These are phyloP conservation scores for Acer saccharum DNA, from an alignment of 345 rosid species.

Conservation along the genomic window DNA sequence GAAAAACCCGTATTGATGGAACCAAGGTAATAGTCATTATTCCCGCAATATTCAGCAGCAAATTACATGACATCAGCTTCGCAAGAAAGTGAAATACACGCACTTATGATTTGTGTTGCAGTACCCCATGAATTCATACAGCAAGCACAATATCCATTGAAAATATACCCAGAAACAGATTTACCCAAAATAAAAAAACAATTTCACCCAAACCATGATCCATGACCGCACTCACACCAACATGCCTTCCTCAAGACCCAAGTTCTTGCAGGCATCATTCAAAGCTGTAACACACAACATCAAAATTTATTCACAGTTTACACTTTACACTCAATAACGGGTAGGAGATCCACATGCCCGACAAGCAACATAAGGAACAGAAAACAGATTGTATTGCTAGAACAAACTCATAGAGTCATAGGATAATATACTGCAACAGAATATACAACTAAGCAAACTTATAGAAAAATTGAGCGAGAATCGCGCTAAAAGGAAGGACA, in stretches of 20 bases:
- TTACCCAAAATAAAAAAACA: constrained; percentile 29
- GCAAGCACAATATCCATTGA: constrained; percentile 16
- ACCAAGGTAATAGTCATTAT: constrained; percentile 17
- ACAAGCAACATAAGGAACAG: constrained; percentile 24
- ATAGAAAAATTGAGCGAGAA: not conserved
- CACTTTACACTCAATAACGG: constrained; percentile 29
- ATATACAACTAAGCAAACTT: not conserved
- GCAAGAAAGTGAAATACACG: constrained; percentile 27
- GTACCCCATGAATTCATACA: constrained; percentile 19
- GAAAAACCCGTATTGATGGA: constrained; percentile 16
- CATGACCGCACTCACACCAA: constrained; percentile 49
- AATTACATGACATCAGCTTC: constrained; percentile 18
- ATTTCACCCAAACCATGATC: constrained; percentile 39
- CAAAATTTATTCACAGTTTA: constrained; percentile 39
- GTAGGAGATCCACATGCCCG: constrained; percentile 39
- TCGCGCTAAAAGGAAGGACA: not conserved
- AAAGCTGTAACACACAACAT: constrained; percentile 63
- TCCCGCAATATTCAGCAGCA: constrained; percentile 20
- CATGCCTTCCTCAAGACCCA: constrained; percentile 69
- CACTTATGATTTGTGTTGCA: constrained; percentile 16
- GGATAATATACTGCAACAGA: not conserved
- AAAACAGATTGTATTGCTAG: constrained; percentile 17
- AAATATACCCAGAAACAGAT: constrained; percentile 32
- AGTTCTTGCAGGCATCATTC: constrained; percentile 70
- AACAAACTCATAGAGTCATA: not conserved